Base-by-base conservation (phyloP, 2,329 filamentous ascomycete species). In the Pseudocercospora fuligena region DNA sequence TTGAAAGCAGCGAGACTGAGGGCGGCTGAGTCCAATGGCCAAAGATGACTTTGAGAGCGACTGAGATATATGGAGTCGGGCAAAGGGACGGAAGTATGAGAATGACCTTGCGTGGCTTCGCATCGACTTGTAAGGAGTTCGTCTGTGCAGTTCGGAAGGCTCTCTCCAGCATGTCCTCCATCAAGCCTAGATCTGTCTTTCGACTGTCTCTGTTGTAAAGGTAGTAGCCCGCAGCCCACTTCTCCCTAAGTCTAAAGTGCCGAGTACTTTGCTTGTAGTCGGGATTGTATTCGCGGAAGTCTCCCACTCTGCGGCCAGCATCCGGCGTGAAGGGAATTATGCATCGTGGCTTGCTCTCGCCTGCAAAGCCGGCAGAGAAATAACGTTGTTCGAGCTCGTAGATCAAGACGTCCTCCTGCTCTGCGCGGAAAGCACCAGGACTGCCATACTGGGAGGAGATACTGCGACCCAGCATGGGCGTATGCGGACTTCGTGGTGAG, bases 81-180 rank as follows among this genome's bases (percentile, higher is more conserved):
- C 97, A 82, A 0, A 89, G 84, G 14, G 93, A 90, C 0, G 94
- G 93, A 29, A 97, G 79, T 0, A 93, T 88, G 8, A 97, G 85
- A 0, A 91, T 85, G 58, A 95, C 82, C 66, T 90, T 88, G 70
- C 93, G 67, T n/a, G 76, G 68, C 31, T 92, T 91, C 23, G 92
- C 89, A 78, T 94, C 92, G 64, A 93, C 75, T 69, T 87, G 77
- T 61, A 89, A 85, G 76, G 86, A 93, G 85, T 91, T 94, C 69
- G 90, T 90, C 76, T 95, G 94, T 11, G 91, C 90, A 72, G 94
- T 92, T 61, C 93, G 86, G 73, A 98, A 80, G 6, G 90, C 88
- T 61, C 93, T 86, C 78, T 97, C 95, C 61, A 99, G 85, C 79
- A 92, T 94, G 78, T 98, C 94, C 69, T 91, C 89, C 0, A 97